These are phyloP conservation scores for Alternaria conjuncta DNA, from an alignment of 2,329 filamentous ascomycete genomes.

Conservation along the genomic window DNA sequence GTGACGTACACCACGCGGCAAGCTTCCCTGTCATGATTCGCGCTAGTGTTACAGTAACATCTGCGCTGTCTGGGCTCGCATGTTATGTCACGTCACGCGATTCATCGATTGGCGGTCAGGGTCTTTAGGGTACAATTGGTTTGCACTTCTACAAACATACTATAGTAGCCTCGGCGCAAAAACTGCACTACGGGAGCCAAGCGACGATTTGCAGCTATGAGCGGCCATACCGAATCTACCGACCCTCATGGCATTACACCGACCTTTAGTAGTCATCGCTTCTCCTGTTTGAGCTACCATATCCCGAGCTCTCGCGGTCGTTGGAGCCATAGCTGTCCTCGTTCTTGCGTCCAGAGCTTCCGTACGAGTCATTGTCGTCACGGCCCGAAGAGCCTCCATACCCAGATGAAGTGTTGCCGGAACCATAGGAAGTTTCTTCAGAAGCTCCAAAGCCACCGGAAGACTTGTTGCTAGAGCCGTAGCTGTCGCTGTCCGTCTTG, in stretches of 20 bases:
- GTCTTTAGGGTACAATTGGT: neutral
- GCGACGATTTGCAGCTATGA: neutral
- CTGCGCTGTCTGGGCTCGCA: neutral
- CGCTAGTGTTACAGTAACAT: neutral
- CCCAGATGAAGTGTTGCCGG: neutral
- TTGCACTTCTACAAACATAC: neutral
- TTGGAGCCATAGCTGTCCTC: constrained; percentile 4
- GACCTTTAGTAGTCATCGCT: constrained; percentile 9
- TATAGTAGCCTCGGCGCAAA: neutral
- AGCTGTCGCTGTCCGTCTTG: constrained; percentile 3
- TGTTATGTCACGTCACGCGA: neutral
- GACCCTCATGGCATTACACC: neutral
- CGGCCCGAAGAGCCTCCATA: neutral
- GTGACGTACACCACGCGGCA: constrained; percentile 24
- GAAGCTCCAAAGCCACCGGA: neutral
- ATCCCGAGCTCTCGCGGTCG: constrained; percentile 1
- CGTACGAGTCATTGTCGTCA: neutral
- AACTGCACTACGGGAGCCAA: neutral
- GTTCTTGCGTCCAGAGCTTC: neutral
- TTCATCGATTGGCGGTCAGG: neutral
- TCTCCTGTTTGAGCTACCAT: constrained; percentile 8
- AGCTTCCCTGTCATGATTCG: constrained; percentile 5
- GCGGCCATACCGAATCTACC: neutral
- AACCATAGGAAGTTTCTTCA: neutral
- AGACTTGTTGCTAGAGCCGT: constrained; percentile 3